Conservation (phyloP, 2,329 filamentous ascomycete species). For the Colletotrichum endophyticum region DNA sequence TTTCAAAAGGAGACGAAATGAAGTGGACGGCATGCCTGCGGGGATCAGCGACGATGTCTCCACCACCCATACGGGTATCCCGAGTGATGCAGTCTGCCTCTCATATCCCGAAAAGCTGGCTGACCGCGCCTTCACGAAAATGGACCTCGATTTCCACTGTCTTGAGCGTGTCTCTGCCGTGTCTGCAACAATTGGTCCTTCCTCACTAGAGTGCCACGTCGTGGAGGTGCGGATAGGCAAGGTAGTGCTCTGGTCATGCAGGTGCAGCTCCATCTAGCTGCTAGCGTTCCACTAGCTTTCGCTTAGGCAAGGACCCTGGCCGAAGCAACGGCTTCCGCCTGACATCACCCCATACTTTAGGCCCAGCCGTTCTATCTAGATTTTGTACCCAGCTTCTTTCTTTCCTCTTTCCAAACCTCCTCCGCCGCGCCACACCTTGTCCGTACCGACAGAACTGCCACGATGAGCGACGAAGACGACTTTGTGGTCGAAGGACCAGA, state of each 20-base stretch:
- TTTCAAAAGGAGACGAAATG: not conserved
- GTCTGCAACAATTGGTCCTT: not conserved
- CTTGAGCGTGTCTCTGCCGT: not conserved
- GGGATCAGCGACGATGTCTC: not conserved
- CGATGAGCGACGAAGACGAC: slow-evolving; percentile 65
- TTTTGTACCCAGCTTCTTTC: not conserved
- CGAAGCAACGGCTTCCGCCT: slow-evolving; percentile 3
- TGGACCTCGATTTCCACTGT: not conserved
- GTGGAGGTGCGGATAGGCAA: not conserved
- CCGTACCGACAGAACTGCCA: slow-evolving; percentile 11
- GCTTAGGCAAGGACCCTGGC: slow-evolving; percentile 12
- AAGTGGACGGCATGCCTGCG: not conserved
- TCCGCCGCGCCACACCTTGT: not conserved
- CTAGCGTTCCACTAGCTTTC: not conserved
- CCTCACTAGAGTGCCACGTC: not conserved
- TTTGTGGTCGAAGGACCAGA: slow-evolving; percentile 60
- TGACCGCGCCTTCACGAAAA: not conserved
- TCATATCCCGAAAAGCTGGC: not conserved
- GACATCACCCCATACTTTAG: slow-evolving; percentile 15
- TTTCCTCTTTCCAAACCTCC: not conserved
- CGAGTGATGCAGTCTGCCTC: not conserved
- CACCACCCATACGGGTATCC: not conserved
- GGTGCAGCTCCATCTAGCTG: not conserved
- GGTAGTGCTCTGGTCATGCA: not conserved
- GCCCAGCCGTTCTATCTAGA: not conserved